phyloP scores from a whole-genome alignment of 192 early-diverging fungal genomes.

The Neocallimastix lanati region DNA sequence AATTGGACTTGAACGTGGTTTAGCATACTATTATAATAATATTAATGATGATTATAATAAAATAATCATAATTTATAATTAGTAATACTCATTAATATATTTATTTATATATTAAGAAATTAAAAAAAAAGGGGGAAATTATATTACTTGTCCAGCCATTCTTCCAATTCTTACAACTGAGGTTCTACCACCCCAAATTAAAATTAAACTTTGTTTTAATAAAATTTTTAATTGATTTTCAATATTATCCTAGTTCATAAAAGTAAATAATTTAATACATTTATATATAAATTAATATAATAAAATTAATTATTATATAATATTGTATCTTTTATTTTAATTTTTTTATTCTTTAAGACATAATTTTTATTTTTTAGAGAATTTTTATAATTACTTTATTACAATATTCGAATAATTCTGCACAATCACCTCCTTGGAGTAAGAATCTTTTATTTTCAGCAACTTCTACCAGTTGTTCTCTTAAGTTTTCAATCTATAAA shows the following conservation, averaged over 20 bases:
- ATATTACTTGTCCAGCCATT: constrained; percentile 55
- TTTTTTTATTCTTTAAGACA: too few species aligned
- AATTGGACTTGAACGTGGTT: too few species aligned
- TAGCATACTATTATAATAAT: too few species aligned
- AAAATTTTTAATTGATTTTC: constrained; percentile 91
- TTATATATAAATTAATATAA: too few species aligned
- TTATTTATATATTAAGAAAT: background rate
- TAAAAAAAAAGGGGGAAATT: too few species aligned
- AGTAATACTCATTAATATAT: too few species aligned
- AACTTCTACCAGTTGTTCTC: constrained; percentile 67
- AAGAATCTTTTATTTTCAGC: constrained; percentile 82
- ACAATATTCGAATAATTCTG: constrained; percentile 97
- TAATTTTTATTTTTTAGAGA: background rate
- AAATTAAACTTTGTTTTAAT: constrained; percentile 89
- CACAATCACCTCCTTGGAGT: constrained; percentile 96
- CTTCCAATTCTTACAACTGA: constrained; percentile 89
- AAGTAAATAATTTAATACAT: too few species aligned
- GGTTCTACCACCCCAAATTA: constrained; percentile 83
- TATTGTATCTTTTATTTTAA: too few species aligned
- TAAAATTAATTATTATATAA: too few species aligned
- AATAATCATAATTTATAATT: too few species aligned
- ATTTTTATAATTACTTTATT: constrained; percentile 32
- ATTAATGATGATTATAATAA: too few species aligned
- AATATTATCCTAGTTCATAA: constrained; percentile 70
- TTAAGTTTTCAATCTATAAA: constrained; percentile 68